Conservation (phyloP, 371 early-diverging fungal genomes). For the Rhizopus microsporus region DNA sequence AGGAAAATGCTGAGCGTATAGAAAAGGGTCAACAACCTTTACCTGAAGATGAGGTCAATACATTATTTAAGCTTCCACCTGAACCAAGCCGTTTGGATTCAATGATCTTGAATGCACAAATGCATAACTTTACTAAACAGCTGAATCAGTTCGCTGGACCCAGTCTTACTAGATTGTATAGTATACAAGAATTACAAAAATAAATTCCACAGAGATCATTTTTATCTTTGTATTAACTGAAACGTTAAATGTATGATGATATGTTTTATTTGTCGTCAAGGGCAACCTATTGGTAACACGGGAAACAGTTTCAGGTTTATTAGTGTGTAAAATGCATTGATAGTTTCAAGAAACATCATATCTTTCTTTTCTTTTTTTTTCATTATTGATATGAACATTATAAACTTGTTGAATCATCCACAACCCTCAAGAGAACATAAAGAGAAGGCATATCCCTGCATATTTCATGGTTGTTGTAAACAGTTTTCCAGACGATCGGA, state of each 20-base stretch:
- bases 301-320: slow-evolving; percentile 10
- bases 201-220: slow-evolving; percentile 25
- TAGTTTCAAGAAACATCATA: no score
- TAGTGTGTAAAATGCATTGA: not conserved
- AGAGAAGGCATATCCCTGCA: slow-evolving; percentile 49
- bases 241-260: not conserved
- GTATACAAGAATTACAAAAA: slow-evolving; percentile 78
- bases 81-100: slow-evolving; percentile 93
- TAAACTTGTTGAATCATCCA: slow-evolving; percentile 24
- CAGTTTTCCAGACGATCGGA: slow-evolving; percentile 79
- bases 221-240: not conserved
- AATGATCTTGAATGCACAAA: slow-evolving; percentile 85
- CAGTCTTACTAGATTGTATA: slow-evolving; percentile 80
- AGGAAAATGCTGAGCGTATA: slow-evolving; percentile 79
- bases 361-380: slow-evolving; percentile 3
- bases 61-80: slow-evolving; percentile 68
- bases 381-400: slow-evolving; percentile 19
- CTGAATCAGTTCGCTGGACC: slow-evolving; percentile 90
- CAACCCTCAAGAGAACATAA: slow-evolving; percentile 22
- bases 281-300: slow-evolving; percentile 11
- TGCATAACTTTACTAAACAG: slow-evolving; percentile 90
- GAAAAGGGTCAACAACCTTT: slow-evolving; percentile 76
- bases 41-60: slow-evolving; percentile 78
- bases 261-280: not conserved
- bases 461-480: slow-evolving; percentile 66